Base-by-base conservation (phyloP, 2,329 filamentous ascomycete genomes). In the Apiospora pterosperma region DNA sequence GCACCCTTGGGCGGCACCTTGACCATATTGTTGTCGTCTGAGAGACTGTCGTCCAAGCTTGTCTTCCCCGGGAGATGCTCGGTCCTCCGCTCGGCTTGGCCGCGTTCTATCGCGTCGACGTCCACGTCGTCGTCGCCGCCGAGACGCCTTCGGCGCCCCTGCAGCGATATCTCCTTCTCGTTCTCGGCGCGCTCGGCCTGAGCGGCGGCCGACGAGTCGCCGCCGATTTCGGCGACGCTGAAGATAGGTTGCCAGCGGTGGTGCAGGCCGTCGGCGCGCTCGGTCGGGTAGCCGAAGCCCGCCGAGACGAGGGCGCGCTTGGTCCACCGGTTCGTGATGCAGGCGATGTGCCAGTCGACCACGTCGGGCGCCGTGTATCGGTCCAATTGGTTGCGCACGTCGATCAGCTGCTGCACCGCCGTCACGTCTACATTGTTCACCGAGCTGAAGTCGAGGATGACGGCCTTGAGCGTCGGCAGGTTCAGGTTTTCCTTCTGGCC, bases 341-440 rank as follows among this genome's bases (percentile, higher is more conserved):
- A 91, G n/a, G 94, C 92, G 68, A 98, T 90, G 78, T 98, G 96
- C 94, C 95, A 98, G 76, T 97, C 93, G 5, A 98, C 94, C 2
- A 85, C 83, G 23, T 93, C 88, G 0, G 95, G 95, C 0, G 90
- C 78, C 0, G 93, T 87, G 74, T 97, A 97, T 23, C 88, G 85
- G 76, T 97, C 95, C 31, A 98, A 88, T 75, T 97, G 94, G 76
- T 97, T 97, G 72, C 95, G 92, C 1, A 97, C 91, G 72, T 98
- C 96, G 72, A 98, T 96, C 42, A 98, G 83, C 71, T 93, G 90
- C 78, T 98, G 96, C 2, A 97, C 87, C 0, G 93, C 96, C 0
- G 96, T 97, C 65, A 97, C 88, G 73, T 98, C 96, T 65, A 97
- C 90, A 69, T 97, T 93, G 79, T 97, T 97, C 69, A 98, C 94